Percentiles rank a stretch among this genome's conserved stretches.
These are phyloP conservation scores for Clarireedia homoeocarpa DNA, from an alignment of 2,329 filamentous ascomycete genomes.

Conservation along the genomic window DNA sequence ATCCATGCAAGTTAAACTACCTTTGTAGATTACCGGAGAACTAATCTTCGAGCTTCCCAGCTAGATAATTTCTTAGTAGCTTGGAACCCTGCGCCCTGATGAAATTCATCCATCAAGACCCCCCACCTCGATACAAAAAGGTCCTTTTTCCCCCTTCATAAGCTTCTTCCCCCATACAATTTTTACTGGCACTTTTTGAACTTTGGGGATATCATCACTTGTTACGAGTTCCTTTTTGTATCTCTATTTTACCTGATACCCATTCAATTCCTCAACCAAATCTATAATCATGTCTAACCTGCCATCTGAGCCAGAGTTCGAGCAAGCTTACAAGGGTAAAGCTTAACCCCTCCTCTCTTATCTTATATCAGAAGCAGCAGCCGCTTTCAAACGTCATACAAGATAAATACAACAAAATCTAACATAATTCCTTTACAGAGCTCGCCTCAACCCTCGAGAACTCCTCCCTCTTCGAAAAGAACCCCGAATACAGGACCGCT, in stretches of 20 bases:
- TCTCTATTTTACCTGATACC: background rate
- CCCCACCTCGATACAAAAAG: constrained; percentile 8
- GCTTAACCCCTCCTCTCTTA: constrained; percentile 23
- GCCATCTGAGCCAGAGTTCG: constrained; percentile 87
- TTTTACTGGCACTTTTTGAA: background rate
- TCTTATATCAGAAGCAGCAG: background rate
- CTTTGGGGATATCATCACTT: too few species aligned
- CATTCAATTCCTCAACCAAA: background rate
- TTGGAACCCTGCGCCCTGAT: background rate
- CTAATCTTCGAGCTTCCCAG: background rate
- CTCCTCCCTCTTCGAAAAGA: constrained; percentile 84
- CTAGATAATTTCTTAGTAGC: background rate
- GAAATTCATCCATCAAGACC: background rate
- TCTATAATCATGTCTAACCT: constrained; percentile 64
- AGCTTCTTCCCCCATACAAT: background rate
- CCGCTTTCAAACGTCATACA: background rate
- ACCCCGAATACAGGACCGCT: constrained; percentile 90
- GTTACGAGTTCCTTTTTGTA: background rate
- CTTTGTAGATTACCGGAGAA: too few species aligned
- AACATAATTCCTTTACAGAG: constrained; percentile 46
- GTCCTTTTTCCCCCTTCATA: background rate
- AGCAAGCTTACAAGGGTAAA: constrained; percentile 93
- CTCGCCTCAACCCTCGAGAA: constrained; percentile 90
- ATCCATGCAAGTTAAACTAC: too few species aligned
- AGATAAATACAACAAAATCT: background rate